Conservation (phyloP, 2,329 filamentous ascomycete species). For the Claviceps lovelessii region DNA sequence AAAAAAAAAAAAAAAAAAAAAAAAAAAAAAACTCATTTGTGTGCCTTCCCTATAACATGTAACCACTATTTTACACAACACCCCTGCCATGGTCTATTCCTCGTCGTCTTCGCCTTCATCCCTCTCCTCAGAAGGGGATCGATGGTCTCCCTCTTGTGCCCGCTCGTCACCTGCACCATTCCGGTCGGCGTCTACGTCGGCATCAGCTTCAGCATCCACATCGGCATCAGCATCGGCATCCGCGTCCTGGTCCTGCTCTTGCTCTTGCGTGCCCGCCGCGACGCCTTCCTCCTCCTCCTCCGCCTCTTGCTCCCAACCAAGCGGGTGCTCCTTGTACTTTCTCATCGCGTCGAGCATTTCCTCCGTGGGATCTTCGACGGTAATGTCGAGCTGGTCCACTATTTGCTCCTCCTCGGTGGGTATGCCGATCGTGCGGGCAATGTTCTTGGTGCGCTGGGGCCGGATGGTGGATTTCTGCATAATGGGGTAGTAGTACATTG, state of each 20-base stretch:
- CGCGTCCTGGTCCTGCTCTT: conserved; percentile 8
- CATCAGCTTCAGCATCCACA: background rate
- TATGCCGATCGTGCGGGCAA: conserved; percentile 37
- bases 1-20: too few relatives aligned
- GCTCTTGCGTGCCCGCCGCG: conserved; percentile 13
- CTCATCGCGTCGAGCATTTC: conserved; percentile 37
- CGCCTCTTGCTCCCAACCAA: conserved; percentile 30
- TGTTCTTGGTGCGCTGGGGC: conserved; percentile 49
- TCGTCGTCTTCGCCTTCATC: conserved; percentile 22
- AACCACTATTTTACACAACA: background rate
- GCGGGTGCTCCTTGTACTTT: conserved; percentile 37
- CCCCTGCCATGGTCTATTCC: background rate
- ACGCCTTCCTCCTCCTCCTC: conserved; percentile 18
- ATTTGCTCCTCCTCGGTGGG: conserved; percentile 32
- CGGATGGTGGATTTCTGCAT: conserved; percentile 49
- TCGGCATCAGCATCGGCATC: conserved; percentile 10
- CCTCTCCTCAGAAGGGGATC: conserved; percentile 19
- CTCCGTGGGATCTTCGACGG: conserved; percentile 40
- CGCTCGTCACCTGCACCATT: conserved; percentile 10
- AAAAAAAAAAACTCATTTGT: background rate
- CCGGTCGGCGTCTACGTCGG: background rate
- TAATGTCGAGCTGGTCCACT: conserved; percentile 42
- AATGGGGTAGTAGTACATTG: conserved; percentile 53
- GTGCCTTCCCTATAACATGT: background rate
- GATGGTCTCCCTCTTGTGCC: conserved; percentile 8